Evolutionary conservation across 2,329 filamentous ascomycete species (phyloP).

Genomic region (Lecanosticta acicola): DNA sequence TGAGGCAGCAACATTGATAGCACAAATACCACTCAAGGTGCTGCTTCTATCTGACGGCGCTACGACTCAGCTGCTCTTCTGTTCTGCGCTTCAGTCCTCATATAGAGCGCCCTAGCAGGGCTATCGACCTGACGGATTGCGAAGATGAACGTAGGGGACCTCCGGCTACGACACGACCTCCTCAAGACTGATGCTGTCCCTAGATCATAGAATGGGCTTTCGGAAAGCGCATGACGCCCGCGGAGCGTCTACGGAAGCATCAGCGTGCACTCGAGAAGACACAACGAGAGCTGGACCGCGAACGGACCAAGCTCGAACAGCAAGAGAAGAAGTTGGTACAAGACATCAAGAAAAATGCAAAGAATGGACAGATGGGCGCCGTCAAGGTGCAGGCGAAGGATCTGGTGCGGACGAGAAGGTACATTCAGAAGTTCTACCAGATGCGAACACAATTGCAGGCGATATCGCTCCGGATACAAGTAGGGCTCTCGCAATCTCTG

Average conservation of each 20-base stretch:
- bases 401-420: slow-evolving; percentile 86
- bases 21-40: neutral
- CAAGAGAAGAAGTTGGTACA: slow-evolving; percentile 95
- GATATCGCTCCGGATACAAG: slow-evolving; percentile 90
- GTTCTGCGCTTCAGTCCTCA: too few species aligned
- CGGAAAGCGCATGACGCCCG: slow-evolving; percentile 97
- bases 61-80: too few species aligned
- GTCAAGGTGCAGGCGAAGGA: slow-evolving; percentile 99
- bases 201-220: slow-evolving; percentile 99
- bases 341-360: slow-evolving; percentile 97
- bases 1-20: slow-evolving; percentile 1
- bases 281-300: slow-evolving; percentile 90
- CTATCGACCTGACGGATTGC: too few species aligned
- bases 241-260: slow-evolving; percentile 85
- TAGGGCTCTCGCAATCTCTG: slow-evolving; percentile 35
- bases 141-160: slow-evolving; percentile 53
- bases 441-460: slow-evolving; percentile 97
- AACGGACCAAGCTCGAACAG: slow-evolving; percentile 92
- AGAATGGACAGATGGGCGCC: slow-evolving; percentile 97
- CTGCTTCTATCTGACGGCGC: too few species aligned
- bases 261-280: slow-evolving; percentile 96
- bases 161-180: neutral
- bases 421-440: slow-evolving; percentile 96
- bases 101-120: too few species aligned
- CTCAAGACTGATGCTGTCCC: neutral